Evolutionary conservation across 169 alveolate genomes (phyloP).

Genomic region (Pseudocohnilembus persalinus): DNA sequence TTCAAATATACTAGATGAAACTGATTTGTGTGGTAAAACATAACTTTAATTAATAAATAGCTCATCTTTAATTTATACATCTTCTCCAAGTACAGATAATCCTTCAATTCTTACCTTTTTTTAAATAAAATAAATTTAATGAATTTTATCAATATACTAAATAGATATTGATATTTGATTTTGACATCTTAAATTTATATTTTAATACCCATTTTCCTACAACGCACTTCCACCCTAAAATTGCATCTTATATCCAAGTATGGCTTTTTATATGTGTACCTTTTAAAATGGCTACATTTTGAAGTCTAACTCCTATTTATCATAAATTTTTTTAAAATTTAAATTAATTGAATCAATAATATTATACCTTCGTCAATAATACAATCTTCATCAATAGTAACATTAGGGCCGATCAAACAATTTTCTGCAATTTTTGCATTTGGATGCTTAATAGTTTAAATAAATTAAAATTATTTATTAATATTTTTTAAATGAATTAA

Average conservation of each 20-base stretch:
- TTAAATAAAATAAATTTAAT: neutral
- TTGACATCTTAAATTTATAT: neutral
- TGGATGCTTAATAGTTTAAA: constrained; percentile 59
- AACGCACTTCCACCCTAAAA: constrained; percentile 92
- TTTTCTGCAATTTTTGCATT: constrained; percentile 69
- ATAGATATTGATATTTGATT: neutral
- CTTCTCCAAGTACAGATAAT: constrained; percentile 93
- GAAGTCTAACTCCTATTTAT: constrained; percentile 64
- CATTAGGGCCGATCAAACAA: constrained; percentile 85
- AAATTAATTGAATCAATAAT: constrained; percentile 52
- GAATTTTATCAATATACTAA: neutral
- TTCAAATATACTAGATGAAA: constrained; percentile 51
- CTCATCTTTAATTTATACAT: constrained; percentile 90
- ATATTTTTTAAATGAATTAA: constrained; percentile 1
- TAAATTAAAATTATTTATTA: constrained; percentile 21
- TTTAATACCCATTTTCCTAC: constrained; percentile 92
- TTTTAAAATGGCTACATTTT: constrained; percentile 61
- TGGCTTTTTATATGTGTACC: constrained; percentile 78
- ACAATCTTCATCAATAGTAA: constrained; percentile 89
- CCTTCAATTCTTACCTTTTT: constrained; percentile 87
- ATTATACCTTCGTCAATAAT: constrained; percentile 92
- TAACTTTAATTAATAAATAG: constrained; percentile 85
- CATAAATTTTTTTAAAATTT: constrained; percentile 26
- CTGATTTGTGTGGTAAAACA: constrained; percentile 91
- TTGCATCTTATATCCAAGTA: constrained; percentile 85